phyloP scores from a whole-genome alignment of 495 filamentous ascomycete species.

The Immersiella caudata region DNA sequence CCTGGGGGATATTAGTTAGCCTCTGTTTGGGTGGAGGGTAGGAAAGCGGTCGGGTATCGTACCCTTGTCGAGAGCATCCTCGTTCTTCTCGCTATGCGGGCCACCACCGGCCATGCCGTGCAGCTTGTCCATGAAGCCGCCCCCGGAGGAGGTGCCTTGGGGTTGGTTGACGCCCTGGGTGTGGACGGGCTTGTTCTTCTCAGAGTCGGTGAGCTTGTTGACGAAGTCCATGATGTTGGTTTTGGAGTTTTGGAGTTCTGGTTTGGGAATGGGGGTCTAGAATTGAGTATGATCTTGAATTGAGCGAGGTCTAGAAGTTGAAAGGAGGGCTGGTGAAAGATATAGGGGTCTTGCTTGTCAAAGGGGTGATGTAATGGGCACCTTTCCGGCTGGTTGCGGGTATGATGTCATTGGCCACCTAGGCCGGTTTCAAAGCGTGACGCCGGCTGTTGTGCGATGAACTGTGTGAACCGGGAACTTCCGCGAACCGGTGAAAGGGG shows the following conservation, averaged over 20 bases:
- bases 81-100: conserved; percentile 65
- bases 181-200: conserved; percentile 22
- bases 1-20: conserved; percentile 43
- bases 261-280: not conserved
- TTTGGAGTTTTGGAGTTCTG: not conserved
- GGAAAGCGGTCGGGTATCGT: not conserved
- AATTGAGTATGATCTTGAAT: not conserved
- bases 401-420: not conserved
- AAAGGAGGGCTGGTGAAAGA: not conserved
- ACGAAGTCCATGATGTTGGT: conserved; percentile 24
- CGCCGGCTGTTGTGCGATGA: not conserved
- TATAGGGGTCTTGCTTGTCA: not conserved
- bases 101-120: conserved; percentile 65
- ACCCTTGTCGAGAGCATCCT: conserved; percentile 67
- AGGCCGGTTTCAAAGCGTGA: not conserved
- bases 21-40: not conserved
- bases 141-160: conserved; percentile 17
- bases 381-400: not conserved
- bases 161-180: conserved; percentile 16
- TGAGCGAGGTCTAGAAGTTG: not conserved
- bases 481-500: no score
- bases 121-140: conserved; percentile 56
- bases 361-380: not conserved
- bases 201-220: conserved; percentile 22
- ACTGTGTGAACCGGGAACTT: not conserved